Base-by-base conservation (phyloP, 2,329 filamentous ascomycete genomes). In the Fusarium foetens region DNA sequence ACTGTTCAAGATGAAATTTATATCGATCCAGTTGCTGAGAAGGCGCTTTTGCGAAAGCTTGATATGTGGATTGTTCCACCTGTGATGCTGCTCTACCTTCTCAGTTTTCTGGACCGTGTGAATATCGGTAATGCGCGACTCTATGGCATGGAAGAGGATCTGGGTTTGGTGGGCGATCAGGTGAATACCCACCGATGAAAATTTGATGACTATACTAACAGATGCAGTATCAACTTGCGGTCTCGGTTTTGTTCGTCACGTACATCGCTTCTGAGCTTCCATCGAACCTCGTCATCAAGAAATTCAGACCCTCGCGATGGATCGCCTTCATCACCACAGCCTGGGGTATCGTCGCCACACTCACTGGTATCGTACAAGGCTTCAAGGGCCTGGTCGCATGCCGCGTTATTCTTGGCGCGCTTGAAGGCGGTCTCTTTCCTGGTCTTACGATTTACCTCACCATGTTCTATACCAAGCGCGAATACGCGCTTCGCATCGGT, bases 31-130 rank as follows among this genome's bases (percentile, higher is more conserved):
- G 77, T 54, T 13, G 76, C 75, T 11, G 79, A 81, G 58, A 74
- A 75, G n/a, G 73, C 63, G 27, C 83, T 92, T 17, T 81, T 88
- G 6, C 79, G 80, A 66, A 92, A 92, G 76, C 89, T 92, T 23
- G 90, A 92, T 72, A 73, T 89, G 8, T 88, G 84, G 75, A 86
- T 91, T 64, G 83, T 92, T 3, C 90, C 90, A 0, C 90, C 89
- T 0, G 89, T 91, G 3, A 83, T 89, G 8, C 71, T 92, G 6
- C 82, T 92, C 10, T 92, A 92, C 71, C 83, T 92, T 4, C 57
- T 80, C n/a, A 77, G 72, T 6, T 79, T 79, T 45, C 23, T 79
- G 11, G 76, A 79, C 58, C 78, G 78, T 12, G 78, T 79, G 41
- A 80, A 80, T 45, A 79, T 80, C 4, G 89, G 90, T 51, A 92